Percentiles rank a stretch among this genome's conserved stretches.
phyloP scores from a whole-genome alignment of 2,329 filamentous ascomycete genomes.

The Bisporella sp. region DNA sequence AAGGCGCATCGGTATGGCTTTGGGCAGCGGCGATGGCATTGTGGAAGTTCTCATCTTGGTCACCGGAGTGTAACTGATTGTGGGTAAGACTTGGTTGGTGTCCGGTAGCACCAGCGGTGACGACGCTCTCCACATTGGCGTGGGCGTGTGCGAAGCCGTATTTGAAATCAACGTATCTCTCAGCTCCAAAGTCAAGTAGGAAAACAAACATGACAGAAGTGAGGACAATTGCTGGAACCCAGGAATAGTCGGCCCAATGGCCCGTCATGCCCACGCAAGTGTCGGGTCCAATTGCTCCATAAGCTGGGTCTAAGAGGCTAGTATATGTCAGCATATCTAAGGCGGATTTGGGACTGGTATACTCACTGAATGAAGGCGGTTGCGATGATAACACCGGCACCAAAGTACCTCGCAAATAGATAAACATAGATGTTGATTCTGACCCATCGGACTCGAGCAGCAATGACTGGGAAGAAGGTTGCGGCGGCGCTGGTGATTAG shows the following conservation, averaged over 20 bases:
- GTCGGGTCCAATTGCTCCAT: conserved; percentile 36
- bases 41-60: conserved; percentile 28
- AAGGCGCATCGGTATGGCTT: conserved; percentile 7
- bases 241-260: conserved; percentile 23
- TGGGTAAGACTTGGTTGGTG: conserved; percentile 20
- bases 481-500: conserved; percentile 52
- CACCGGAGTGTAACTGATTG: conserved; percentile 33
- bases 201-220: conserved; percentile 49
- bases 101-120: conserved; percentile 15
- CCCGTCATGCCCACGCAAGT: conserved; percentile 50
- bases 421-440: conserved; percentile 59
- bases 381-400: conserved; percentile 69
- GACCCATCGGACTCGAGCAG: conserved; percentile 48
- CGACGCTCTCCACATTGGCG: conserved; percentile 18
- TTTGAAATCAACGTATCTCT: conserved; percentile 35
- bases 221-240: conserved; percentile 36
- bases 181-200: conserved; percentile 54
- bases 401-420: conserved; percentile 60
- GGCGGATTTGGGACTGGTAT: conserved; percentile 35
- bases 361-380: conserved; percentile 66
- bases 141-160: conserved; percentile 21
- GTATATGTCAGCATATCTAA: neutral
- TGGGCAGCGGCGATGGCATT: conserved; percentile 16
- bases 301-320: conserved; percentile 40
- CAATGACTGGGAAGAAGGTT: conserved; percentile 61